phyloP scores from a whole-genome alignment of 1,139 yeast genomes.

The Yamadazyma aaseri region DNA sequence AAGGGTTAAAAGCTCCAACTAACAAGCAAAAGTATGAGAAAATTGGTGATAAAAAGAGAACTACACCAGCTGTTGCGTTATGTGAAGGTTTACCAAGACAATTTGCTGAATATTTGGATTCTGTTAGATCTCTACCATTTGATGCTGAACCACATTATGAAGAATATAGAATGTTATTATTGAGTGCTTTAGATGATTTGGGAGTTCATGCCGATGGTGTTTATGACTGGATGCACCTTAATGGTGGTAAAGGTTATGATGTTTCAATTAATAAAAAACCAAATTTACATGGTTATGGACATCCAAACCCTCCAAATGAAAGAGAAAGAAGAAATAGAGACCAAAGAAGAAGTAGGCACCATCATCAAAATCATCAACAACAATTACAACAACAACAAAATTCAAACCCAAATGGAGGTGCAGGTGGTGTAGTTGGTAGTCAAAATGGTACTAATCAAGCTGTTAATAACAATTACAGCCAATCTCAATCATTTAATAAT shows the following conservation, averaged over 20 bases:
- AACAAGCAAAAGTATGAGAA: constrained; percentile 95
- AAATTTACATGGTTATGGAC: constrained; percentile 88
- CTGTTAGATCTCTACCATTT: constrained; percentile 80
- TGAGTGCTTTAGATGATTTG: constrained; percentile 66
- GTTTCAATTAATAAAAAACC: constrained; percentile 78
- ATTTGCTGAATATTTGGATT: constrained; percentile 80
- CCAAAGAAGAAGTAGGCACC: constrained; percentile 41
- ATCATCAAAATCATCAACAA: constrained; percentile 27
- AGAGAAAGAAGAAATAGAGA: constrained; percentile 53
- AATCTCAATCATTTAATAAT: constrained; percentile 8
- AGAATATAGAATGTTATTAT: constrained; percentile 72
- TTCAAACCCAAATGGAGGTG: constrained; percentile 13
- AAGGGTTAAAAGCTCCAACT: constrained; percentile 96
- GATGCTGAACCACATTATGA: constrained; percentile 96
- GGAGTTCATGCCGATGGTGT: constrained; percentile 81
- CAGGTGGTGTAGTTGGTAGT: constrained; percentile 19
- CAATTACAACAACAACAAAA: constrained; percentile 22
- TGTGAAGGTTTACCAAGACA: constrained; percentile 84
- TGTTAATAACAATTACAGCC: constrained; percentile 3
- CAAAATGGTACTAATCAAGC: constrained; percentile 6
- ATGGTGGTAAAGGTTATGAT: constrained; percentile 94
- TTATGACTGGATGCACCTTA: constrained; percentile 93
- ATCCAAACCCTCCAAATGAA: constrained; percentile 54
- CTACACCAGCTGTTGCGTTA: constrained; percentile 74
- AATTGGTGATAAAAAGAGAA: constrained; percentile 91